Percentiles rank a stretch among this genome's conserved stretches.
These are phyloP conservation scores for Lactarius akahatsu DNA, from an alignment of 768 basidiomycete genomes.

Conservation along the genomic window DNA sequence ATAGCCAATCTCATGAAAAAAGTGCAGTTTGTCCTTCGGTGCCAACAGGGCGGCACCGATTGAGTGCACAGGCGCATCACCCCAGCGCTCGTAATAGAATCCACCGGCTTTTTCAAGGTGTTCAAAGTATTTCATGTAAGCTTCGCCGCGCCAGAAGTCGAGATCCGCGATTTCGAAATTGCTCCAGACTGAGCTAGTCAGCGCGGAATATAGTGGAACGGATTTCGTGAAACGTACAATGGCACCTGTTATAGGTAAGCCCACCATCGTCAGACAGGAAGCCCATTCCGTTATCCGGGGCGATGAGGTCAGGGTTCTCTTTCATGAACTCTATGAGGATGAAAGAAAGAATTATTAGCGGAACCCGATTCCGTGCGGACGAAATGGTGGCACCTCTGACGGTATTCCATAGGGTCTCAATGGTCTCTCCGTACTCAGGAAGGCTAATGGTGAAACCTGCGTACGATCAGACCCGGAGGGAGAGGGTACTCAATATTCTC, in stretches of 20 bases:
- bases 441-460: conserved; percentile 68
- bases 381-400: conserved; percentile 52
- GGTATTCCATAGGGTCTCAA: conserved; percentile 69
- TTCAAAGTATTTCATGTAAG: conserved; percentile 59
- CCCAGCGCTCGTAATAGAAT: conserved; percentile 81
- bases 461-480: conserved; percentile 26
- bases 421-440: conserved; percentile 73
- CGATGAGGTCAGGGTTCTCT: conserved; percentile 47
- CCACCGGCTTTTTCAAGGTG: conserved; percentile 54
- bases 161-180: conserved; percentile 66
- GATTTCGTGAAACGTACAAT: conserved; percentile 39
- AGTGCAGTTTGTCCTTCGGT: conserved; percentile 86
- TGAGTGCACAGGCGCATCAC: conserved; percentile 80
- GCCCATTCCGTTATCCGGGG: conserved; percentile 51
- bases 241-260: conserved; percentile 56
- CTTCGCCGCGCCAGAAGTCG: conserved; percentile 55
- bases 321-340: conserved; percentile 47
- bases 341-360: neutral
- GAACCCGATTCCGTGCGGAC: neutral
- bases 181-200: conserved; percentile 48
- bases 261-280: conserved; percentile 59
- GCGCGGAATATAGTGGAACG: neutral
- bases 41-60: conserved; percentile 91
- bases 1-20: conserved; percentile 94
- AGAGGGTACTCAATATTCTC: conserved; percentile 5